Evolutionary conservation across 139 green algal genomes (phyloP), one percentile per base, ranked within the genome.

Genomic region (Pedinophyceae sp.): DNA sequence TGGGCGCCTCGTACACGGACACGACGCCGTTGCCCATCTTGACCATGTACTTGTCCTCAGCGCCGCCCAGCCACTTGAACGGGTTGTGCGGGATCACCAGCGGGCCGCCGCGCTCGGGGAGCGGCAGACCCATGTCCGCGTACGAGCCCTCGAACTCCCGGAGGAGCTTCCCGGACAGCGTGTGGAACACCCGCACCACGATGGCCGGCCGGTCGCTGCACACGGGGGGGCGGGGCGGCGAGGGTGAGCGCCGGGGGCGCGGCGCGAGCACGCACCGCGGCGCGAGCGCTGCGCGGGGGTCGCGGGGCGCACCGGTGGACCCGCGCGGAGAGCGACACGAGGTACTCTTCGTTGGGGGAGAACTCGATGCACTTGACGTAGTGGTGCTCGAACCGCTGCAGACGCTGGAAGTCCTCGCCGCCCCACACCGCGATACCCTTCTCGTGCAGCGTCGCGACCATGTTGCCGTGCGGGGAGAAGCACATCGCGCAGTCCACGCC

Each of bases 401-500:
- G 60, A 24, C 87, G 77, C 17, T 53, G 38, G 55, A 82, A 96
- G 46, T 54, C 61, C 18, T 71, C 55, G 16, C 90, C 89, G 24
- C 88, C 90, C 90, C 90, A 98, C 5, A 94, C 54, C 2, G 82
- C 84, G 22, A 81, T 74, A 48, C 90, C 90, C 71, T 93, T 83
- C 39, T 67, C 57, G 61, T 96, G 87, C 61, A 93, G 59, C 17
- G 87, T 96, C 48, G 83, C 79, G 54, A 96, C 57, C 30, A 76
- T 73, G 54, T 66, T 84, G 50, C 87, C 88, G 26, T 70, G 60
- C 3, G 83, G 83, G 1, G 77, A 87, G n/a, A n/a, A n/a, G n/a
- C n/a, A n/a, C n/a, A n/a, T n/a, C n/a, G n/a, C n/a, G 88, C 89
- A 97, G 72, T 89, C 75, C 58, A 96, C 80, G 69, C 90, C 75